Conservation (phyloP, 169 alveolate genomes). For the Plasmodium reichenowi region DNA sequence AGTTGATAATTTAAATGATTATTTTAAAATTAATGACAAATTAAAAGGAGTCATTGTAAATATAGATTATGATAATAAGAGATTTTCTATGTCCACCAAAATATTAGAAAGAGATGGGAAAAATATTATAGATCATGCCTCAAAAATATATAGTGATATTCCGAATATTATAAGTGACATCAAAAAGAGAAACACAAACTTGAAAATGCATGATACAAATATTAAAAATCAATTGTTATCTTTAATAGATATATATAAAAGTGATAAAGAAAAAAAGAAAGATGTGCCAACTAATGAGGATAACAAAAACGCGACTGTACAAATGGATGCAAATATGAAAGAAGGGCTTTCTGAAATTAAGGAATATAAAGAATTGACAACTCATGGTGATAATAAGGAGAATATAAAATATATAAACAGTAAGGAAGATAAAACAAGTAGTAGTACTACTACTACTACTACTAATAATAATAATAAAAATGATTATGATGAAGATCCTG, state of each 20-base stretch:
- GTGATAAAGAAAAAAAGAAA: slow-evolving; percentile 5
- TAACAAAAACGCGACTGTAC: not conserved
- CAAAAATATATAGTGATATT: slow-evolving; percentile 50
- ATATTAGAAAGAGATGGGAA: slow-evolving; percentile 46
- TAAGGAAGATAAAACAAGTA: not conserved
- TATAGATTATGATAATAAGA: slow-evolving; percentile 64
- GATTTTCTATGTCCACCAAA: slow-evolving; percentile 70
- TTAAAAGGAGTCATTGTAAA: slow-evolving; percentile 67
- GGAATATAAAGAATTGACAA: not conserved
- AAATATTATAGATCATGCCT: slow-evolving; percentile 58
- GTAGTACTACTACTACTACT: not conserved
- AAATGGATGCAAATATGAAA: not conserved
- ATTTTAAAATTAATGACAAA: slow-evolving; percentile 62
- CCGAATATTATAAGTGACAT: slow-evolving; percentile 19
- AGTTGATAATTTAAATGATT: slow-evolving; percentile 23
- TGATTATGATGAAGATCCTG: not conserved
- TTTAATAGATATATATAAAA: slow-evolving; percentile 56
- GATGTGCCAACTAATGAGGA: not conserved
- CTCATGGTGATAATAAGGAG: not conserved
- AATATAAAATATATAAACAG: not conserved
- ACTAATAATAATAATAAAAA: not conserved
- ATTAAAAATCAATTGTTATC: slow-evolving; percentile 66
- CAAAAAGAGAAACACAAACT: slow-evolving; percentile 38
- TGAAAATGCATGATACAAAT: slow-evolving; percentile 50
- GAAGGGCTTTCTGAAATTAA: not conserved